These are phyloP conservation scores for Trichoderma erinaceum DNA, from an alignment of 495 filamentous ascomycete species.

Conservation along the genomic window DNA sequence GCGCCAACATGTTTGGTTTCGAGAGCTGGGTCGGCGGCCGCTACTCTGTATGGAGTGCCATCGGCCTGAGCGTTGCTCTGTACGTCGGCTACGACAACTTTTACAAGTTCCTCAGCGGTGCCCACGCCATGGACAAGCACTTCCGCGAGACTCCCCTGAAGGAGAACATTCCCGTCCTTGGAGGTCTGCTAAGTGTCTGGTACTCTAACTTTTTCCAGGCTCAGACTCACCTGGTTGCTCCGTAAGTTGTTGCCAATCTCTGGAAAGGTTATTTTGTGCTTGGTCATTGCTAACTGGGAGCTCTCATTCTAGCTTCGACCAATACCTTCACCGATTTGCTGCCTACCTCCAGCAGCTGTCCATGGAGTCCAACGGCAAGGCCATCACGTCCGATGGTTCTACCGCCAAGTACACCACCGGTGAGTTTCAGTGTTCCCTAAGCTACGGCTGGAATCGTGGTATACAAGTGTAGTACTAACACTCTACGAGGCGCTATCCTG, in stretches of 20 bases:
- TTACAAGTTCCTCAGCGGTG: conserved; percentile 90
- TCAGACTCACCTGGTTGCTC: conserved; percentile 93
- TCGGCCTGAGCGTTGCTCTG: conserved; percentile 86
- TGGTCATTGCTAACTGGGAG: conserved; percentile 18
- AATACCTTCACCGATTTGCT: conserved; percentile 97
- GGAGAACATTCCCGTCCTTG: conserved; percentile 90
- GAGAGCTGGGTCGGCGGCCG: conserved; percentile 96
- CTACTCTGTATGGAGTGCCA: conserved; percentile 98
- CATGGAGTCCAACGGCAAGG: conserved; percentile 99
- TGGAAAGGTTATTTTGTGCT: not conserved
- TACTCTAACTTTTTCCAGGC: conserved; percentile 98
- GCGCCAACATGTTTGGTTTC: conserved; percentile 98
- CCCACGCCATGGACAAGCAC: conserved; percentile 97
- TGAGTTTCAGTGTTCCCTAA: not conserved
- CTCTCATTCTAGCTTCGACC: conserved; percentile 70
- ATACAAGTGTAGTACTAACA: not conserved
- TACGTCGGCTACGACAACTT: conserved; percentile 98
- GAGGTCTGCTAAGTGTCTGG: conserved; percentile 91
- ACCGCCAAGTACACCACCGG: conserved; percentile 97
- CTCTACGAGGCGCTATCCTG: conserved; percentile 55
- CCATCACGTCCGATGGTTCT: conserved; percentile 81
- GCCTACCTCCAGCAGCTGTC: conserved; percentile 98
- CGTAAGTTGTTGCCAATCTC: conserved; percentile 41
- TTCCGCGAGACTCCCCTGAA: conserved; percentile 86
- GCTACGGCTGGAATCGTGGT: not conserved